Evolutionary conservation across 2,329 filamentous ascomycete species (phyloP).

Genomic region (Microsporum canis): DNA sequence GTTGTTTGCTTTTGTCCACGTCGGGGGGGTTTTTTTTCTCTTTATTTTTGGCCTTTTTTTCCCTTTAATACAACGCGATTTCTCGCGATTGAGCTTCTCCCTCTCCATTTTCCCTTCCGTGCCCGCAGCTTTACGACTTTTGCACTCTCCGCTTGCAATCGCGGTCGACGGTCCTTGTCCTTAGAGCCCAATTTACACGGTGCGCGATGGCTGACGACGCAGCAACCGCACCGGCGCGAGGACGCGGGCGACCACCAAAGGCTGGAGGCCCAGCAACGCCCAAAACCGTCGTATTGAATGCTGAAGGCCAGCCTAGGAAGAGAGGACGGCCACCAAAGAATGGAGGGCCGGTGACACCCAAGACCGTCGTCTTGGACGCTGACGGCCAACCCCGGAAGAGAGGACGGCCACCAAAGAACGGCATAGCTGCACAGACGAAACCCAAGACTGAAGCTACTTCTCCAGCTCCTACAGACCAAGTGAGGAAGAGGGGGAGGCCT

Average conservation of each 20-base stretch:
- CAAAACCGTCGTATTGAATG: constrained; percentile 7
- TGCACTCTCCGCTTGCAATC: neutral
- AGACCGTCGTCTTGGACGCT: constrained; percentile 5
- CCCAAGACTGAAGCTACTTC: neutral
- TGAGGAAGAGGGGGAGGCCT: constrained; percentile 9
- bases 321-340: constrained; percentile 12
- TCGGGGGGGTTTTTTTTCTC: neutral
- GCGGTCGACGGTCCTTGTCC: neutral
- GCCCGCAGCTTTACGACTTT: too few relatives aligned
- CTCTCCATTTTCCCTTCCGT: neutral
- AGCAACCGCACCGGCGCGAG: constrained; percentile 1
- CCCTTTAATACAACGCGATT: neutral
- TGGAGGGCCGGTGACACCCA: neutral
- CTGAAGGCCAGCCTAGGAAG: constrained; percentile 12
- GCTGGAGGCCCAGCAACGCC: constrained; percentile 8
- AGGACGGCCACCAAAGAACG: constrained; percentile 11
- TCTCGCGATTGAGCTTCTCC: neutral
- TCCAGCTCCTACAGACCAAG: neutral
- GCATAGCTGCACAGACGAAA: neutral
- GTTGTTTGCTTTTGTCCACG: neutral
- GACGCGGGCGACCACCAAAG: constrained; percentile 14
- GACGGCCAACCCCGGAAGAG: constrained; percentile 12
- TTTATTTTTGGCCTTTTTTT: neutral
- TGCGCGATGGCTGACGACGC: neutral
- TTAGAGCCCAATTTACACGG: neutral